Evolutionary conservation across 208 protist genomes (phyloP).

Genomic region (Crithidia thermophila): DNA sequence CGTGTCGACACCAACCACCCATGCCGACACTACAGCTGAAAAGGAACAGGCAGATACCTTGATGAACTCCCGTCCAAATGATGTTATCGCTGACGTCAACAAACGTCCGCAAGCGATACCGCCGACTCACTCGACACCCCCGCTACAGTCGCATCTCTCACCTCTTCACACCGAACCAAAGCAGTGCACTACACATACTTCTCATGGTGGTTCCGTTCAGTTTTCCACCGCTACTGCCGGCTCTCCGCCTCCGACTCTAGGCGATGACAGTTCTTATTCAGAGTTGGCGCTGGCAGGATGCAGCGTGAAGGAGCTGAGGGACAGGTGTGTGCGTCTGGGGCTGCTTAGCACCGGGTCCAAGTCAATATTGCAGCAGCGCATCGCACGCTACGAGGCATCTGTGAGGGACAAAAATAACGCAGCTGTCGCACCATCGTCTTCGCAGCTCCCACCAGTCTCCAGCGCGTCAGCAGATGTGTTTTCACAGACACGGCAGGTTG

Average conservation of each 20-base stretch:
- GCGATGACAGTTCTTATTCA: neutral
- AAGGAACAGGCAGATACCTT: neutral
- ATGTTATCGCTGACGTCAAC: too few species aligned
- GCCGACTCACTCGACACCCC: too few species aligned
- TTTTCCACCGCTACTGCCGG: neutral
- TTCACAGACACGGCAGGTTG: neutral
- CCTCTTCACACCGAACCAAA: too few species aligned
- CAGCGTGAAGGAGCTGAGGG: conserved; percentile 34
- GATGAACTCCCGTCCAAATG: too few species aligned
- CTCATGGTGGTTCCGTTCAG: neutral
- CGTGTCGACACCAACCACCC: neutral
- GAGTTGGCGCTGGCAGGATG: neutral
- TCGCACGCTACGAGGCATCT: conserved; percentile 21
- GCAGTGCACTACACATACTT: too few species aligned
- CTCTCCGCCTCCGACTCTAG: neutral
- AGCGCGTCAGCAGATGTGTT: neutral
- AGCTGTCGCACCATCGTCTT: neutral
- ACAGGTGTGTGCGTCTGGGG: conserved; percentile 36
- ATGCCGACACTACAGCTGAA: neutral
- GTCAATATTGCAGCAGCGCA: conserved; percentile 37
- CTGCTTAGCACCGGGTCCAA: conserved; percentile 50
- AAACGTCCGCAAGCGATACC: neutral
- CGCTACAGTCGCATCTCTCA: too few species aligned
- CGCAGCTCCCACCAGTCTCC: neutral
- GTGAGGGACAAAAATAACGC: neutral